phyloP scores from a whole-genome alignment of 1,284 basidiomycete species.

The Marasmius oreades region DNA sequence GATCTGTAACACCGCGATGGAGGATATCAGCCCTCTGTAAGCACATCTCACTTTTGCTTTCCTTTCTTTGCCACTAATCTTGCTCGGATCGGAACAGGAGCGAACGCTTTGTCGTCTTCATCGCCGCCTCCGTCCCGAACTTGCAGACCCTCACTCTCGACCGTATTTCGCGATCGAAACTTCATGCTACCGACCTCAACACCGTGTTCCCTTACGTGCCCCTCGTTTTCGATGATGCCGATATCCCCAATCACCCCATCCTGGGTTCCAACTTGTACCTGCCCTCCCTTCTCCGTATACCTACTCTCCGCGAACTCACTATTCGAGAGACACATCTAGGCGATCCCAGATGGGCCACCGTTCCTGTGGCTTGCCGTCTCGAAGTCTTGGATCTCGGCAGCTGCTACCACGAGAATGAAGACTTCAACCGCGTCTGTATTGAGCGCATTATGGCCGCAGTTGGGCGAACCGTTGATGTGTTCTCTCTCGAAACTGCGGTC shows the following conservation, averaged over 20 bases:
- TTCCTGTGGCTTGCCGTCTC: conserved; percentile 45
- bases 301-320: conserved; percentile 54
- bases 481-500: conserved; percentile 50
- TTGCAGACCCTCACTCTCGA: conserved; percentile 57
- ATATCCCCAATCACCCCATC: conserved; percentile 54
- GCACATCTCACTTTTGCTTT: conserved; percentile 25
- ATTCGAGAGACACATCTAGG: conserved; percentile 72
- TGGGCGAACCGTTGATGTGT: conserved; percentile 49
- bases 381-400: conserved; percentile 58
- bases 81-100: conserved; percentile 41
- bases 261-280: conserved; percentile 57
- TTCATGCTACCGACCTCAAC: conserved; percentile 55
- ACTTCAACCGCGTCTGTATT: conserved; percentile 49
- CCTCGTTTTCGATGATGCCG: conserved; percentile 51
- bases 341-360: conserved; percentile 50
- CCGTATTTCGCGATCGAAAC: conserved; percentile 58
- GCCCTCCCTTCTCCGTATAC: conserved; percentile 60
- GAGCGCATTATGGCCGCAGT: conserved; percentile 58
- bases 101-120: conserved; percentile 65
- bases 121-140: conserved; percentile 56
- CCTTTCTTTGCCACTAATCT: conserved; percentile 17
- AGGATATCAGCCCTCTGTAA: conserved; percentile 55
- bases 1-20: conserved; percentile 53
- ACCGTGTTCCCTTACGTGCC: conserved; percentile 55
- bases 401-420: conserved; percentile 50